Base-by-base conservation (phyloP, 2,329 filamentous ascomycete species). In the Neofusicoccum sp. region DNA sequence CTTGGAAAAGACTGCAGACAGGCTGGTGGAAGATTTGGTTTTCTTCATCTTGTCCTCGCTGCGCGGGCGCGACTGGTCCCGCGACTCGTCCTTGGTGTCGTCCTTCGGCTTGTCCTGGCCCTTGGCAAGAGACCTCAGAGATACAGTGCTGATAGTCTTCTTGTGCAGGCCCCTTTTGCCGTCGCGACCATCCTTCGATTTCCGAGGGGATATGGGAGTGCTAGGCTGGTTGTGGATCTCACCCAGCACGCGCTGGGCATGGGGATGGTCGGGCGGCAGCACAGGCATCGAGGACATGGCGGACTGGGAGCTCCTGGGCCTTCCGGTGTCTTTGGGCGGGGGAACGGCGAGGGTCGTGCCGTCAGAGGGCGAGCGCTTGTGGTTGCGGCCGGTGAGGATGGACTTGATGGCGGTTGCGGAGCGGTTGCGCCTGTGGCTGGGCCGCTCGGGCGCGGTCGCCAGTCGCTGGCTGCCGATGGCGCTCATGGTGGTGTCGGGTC, bases 11-110 rank as follows among this genome's bases (percentile, higher is more conserved):
- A 97, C 83, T 4, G 83, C 86, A 0, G 86, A 86, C n/a, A 98
- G 81, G 71, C 92, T 96, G 33, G 89, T 89, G 3, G 89, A 84
- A 0, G 93, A 96, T 74, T 93, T 96, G 38, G 84, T 84, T 79
- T 93, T 96, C 73, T 85, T 86, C 3, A 80, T 79, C 61, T 78
- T 82, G 67, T 70, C 65, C 28, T 62, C 60, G 60, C 48, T 49
- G 16, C 33, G 43, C 28, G 26, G 24, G n/a, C 56, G 56, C 33
- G 34, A 48, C 33, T 58, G 34, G 8, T 60, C 58, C 38, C 41
- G 44, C 14, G 40, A 34, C 61, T 68, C 71, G 61, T 66, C 75
- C 68, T 60, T 74, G 61, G 54, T 67, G 65, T n/a, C 65, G 65
- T 53, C 40, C 73, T 71, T 40, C 70, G 61, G 44, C 62, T 68